Evolutionary conservation across 2,329 filamentous ascomycete genomes (phyloP).

Genomic region (Phialophora macrospora): DNA sequence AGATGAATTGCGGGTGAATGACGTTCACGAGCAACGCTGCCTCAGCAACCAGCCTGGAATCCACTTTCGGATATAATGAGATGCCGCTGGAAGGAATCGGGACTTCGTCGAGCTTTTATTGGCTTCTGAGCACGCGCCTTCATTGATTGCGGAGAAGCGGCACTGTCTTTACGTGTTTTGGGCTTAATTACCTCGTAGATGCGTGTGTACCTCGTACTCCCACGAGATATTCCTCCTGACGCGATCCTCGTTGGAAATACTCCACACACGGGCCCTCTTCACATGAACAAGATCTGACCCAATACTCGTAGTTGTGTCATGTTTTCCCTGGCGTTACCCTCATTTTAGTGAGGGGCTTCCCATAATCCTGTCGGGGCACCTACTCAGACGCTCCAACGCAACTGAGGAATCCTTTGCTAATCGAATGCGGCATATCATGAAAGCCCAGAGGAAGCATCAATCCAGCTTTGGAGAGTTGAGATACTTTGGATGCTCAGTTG

Average conservation of each 20-base stretch:
- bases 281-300: background rate
- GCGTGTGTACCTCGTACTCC: no score
- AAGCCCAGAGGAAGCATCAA: background rate
- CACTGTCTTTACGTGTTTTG: background rate
- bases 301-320: background rate
- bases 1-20: conserved; percentile 18
- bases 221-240: no score
- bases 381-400: background rate
- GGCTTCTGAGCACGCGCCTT: background rate
- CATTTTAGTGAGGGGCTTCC: background rate
- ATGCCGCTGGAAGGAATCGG: background rate
- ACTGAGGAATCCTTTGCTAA: background rate
- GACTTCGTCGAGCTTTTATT: background rate
- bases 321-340: background rate
- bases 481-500: background rate
- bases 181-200: background rate
- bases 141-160: background rate
- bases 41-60: conserved; percentile 23
- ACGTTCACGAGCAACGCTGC: conserved; percentile 26
- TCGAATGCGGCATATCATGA: background rate
- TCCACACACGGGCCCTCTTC: background rate
- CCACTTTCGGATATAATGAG: background rate
- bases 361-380: no score
- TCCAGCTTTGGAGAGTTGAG: background rate
- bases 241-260: background rate